Evolutionary conservation across 352 stramenopile species (phyloP).

Genomic region (Phytophthora cryptogea): DNA sequence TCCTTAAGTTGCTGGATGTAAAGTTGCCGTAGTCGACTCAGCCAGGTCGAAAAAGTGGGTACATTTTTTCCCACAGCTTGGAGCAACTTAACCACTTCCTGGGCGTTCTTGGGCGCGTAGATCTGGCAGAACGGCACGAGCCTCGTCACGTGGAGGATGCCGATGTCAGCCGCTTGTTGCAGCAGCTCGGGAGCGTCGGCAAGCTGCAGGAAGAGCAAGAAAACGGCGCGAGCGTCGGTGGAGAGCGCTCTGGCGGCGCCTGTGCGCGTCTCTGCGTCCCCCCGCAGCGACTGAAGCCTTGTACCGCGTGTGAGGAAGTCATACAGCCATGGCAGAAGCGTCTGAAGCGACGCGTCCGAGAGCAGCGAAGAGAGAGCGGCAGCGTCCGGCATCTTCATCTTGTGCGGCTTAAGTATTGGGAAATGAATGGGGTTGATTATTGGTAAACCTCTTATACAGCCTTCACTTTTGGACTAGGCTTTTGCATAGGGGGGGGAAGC

Average conservation of each 20-base stretch:
- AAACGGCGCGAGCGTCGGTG: constrained; percentile 27
- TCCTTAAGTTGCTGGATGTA: constrained; percentile 50
- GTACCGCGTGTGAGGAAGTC: constrained; percentile 35
- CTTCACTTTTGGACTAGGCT: no score
- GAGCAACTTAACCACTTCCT: constrained; percentile 35
- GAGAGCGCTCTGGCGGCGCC: constrained; percentile 10
- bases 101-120: constrained; percentile 42
- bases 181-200: constrained; percentile 20
- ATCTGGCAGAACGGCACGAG: constrained; percentile 71
- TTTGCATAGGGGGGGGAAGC: no score
- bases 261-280: background rate
- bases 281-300: constrained; percentile 18
- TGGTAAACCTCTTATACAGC: no score
- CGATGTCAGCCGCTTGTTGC: constrained; percentile 17
- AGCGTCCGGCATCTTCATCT: no score
- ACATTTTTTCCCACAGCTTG: constrained; percentile 23
- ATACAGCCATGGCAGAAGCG: constrained; percentile 35
- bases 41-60: constrained; percentile 21
- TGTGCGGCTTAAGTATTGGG: no score
- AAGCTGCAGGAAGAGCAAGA: constrained; percentile 47
- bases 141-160: constrained; percentile 52
- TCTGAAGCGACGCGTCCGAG: background rate
- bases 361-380: constrained; percentile 16
- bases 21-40: constrained; percentile 35
- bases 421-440: no score